Base-by-base conservation (phyloP, 257 asterid genomes). In the Przewalskia tangutica region DNA sequence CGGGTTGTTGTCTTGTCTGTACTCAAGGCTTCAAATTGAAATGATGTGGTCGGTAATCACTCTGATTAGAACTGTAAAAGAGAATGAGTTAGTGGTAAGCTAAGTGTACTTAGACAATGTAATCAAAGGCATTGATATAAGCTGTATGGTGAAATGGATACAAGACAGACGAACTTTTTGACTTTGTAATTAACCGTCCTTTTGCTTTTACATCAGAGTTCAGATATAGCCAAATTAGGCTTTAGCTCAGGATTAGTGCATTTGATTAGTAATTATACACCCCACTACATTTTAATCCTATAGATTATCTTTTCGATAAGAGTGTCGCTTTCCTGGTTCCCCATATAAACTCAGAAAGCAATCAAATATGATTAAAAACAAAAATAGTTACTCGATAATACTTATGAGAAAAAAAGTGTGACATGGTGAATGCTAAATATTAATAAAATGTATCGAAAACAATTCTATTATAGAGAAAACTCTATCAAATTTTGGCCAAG, bases 31-130 rank as follows among this genome's bases (percentile, higher is more conserved):
- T 83, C 42, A 86, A 67, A 81, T 27, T 76, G 55, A 77, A 50
- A 88, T 88, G 54, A 93, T 89, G 60, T 56, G 87, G 97, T 93
- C 96, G 92, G 84, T 59, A 82, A 88, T 82, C 84, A 77, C 10
- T 38, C 60, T 11, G 71, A 56, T 23, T 23, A 50, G 14, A 75
- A 50, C 8, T 27, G 32, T 27, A 75, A 75, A 50, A 50, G n/a
- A 12, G 79, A 50, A 13, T 2, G 58, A 50, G 7, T 50, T 75
- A 13, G 62, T 50, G 8, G 62, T 50, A 75, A 75, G 46, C 4
- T 50, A 23, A 50, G 62, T 27, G 79, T 75, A 75, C 2, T 50
- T 48, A 50, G 44, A 14, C 62, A 73, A 23, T 23, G 65, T 34
- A 85, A 71, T 58, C 44, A 59, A 71, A 36, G 7, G 81, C 84